Evolutionary conservation across 2,329 filamentous ascomycete species (phyloP).

Genomic region (Acrodontium crateriforme): DNA sequence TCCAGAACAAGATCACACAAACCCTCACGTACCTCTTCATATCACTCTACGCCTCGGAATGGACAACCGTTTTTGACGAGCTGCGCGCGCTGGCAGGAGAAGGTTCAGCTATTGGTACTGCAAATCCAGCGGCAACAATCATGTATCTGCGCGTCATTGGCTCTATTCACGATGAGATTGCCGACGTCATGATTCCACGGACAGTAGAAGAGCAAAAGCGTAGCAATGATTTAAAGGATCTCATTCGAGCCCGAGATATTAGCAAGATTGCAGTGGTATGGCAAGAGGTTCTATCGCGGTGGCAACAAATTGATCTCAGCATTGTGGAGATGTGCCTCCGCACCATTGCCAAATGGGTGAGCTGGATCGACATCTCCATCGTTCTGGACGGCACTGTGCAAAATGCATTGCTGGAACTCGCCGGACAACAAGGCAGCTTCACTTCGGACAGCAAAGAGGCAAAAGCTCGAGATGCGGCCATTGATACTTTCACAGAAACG

Average conservation of each 20-base stretch:
- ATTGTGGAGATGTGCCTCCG: conserved; percentile 80
- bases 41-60: conserved; percentile 69
- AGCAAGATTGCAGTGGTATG: conserved; percentile 77
- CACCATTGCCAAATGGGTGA: conserved; percentile 93
- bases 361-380: conserved; percentile 94
- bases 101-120: conserved; percentile 37
- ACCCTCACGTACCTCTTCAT: conserved; percentile 90
- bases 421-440: conserved; percentile 54
- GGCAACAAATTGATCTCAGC: conserved; percentile 50
- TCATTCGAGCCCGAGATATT: conserved; percentile 75
- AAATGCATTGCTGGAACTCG: conserved; percentile 68
- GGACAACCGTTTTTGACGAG: conserved; percentile 85
- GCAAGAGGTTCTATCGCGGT: conserved; percentile 77
- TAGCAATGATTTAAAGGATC: conserved; percentile 81
- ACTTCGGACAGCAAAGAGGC: conserved; percentile 47
- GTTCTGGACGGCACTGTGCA: conserved; percentile 86
- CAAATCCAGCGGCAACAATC: conserved; percentile 63
- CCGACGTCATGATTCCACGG: conserved; percentile 73
- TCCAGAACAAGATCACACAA: conserved; percentile 96
- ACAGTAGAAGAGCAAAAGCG: conserved; percentile 67
- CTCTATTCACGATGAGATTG: conserved; percentile 93
- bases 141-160: conserved; percentile 80
- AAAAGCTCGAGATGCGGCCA: conserved; percentile 75
- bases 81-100: conserved; percentile 63
- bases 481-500: conserved; percentile 91